Evolutionary conservation across 768 basidiomycete species (phyloP).

Genomic region (Heimioporus sp.): DNA sequence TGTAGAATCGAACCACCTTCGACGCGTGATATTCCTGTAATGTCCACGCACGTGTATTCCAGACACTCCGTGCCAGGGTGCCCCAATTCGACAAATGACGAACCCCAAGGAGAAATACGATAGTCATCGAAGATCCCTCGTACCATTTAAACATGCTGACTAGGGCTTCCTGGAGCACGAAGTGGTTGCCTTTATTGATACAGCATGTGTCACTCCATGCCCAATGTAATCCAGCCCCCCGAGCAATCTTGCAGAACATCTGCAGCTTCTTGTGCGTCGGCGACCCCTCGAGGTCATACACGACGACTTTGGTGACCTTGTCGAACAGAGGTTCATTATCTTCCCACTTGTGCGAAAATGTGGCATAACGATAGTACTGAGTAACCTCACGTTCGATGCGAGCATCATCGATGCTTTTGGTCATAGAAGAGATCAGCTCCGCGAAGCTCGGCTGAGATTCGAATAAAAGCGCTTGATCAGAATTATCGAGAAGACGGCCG

Average conservation of each 20-base stretch:
- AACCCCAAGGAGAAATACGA: slow-evolving; percentile 2
- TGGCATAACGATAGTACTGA: slow-evolving; percentile 9
- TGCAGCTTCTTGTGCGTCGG: not conserved
- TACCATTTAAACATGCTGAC: slow-evolving; percentile 2
- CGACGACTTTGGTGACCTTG: not conserved
- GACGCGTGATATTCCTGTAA: slow-evolving; percentile 15
- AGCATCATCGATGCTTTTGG: not conserved
- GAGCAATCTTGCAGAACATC: slow-evolving; percentile 1
- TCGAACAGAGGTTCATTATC: slow-evolving; percentile 5
- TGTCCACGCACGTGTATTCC: slow-evolving; percentile 1
- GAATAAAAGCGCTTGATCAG: slow-evolving; percentile 1
- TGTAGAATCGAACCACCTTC: slow-evolving; percentile 10
- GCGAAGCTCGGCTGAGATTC: slow-evolving; percentile 3
- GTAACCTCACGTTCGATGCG: slow-evolving; percentile 5
- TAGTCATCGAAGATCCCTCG: not conserved
- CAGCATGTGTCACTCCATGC: slow-evolving; percentile 11
- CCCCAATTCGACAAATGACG: not conserved
- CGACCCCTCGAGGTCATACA: slow-evolving; percentile 10
- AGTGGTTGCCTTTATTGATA: not conserved
- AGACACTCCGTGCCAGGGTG: not conserved
- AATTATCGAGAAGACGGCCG: slow-evolving; percentile 6
- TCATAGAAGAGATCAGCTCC: slow-evolving; percentile 13
- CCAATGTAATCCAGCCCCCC: not conserved
- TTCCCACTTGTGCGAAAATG: slow-evolving; percentile 5
- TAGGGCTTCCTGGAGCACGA: not conserved